Percentiles rank a stretch among this genome's conserved stretches.
Evolutionary conservation across 768 basidiomycete species (phyloP).

Genomic region (Amanita rubescens): DNA sequence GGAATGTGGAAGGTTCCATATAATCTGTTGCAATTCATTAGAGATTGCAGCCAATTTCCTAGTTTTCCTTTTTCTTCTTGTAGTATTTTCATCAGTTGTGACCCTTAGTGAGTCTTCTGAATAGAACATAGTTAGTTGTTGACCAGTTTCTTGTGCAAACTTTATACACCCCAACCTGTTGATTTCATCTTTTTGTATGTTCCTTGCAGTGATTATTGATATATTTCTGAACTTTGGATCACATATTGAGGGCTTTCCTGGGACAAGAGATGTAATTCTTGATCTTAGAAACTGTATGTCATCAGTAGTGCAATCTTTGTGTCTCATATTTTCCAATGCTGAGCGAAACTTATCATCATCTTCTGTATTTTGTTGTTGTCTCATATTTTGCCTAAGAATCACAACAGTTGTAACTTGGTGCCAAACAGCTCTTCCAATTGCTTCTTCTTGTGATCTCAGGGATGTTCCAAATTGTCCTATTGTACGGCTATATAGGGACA

Average conservation of each 20-base stretch:
- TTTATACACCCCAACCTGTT: slow-evolving; percentile 19
- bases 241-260: background rate
- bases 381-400: slow-evolving; percentile 27
- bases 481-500: too few species aligned
- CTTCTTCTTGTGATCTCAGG: slow-evolving; percentile 13
- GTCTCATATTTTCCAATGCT: slow-evolving; percentile 26
- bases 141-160: slow-evolving; percentile 22
- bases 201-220: slow-evolving; percentile 27
- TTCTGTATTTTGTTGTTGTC: too few species aligned
- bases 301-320: too few species aligned
- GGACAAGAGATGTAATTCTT: slow-evolving; percentile 5
- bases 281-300: slow-evolving; percentile 20
- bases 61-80: too few species aligned
- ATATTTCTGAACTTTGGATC: slow-evolving; percentile 19
- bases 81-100: slow-evolving; percentile 9
- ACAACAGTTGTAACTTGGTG: slow-evolving; percentile 29
- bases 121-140: slow-evolving; percentile 19
- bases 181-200: slow-evolving; percentile 24
- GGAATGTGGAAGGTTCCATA: too few species aligned
- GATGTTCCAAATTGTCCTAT: background rate
- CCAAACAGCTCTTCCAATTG: too few species aligned
- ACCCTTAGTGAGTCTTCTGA: too few species aligned
- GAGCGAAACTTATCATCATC: slow-evolving; percentile 21
- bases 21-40: slow-evolving; percentile 10
- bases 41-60: slow-evolving; percentile 7